Base-by-base conservation (phyloP, 768 basidiomycete genomes). In the Fibroporia radiculosa region DNA sequence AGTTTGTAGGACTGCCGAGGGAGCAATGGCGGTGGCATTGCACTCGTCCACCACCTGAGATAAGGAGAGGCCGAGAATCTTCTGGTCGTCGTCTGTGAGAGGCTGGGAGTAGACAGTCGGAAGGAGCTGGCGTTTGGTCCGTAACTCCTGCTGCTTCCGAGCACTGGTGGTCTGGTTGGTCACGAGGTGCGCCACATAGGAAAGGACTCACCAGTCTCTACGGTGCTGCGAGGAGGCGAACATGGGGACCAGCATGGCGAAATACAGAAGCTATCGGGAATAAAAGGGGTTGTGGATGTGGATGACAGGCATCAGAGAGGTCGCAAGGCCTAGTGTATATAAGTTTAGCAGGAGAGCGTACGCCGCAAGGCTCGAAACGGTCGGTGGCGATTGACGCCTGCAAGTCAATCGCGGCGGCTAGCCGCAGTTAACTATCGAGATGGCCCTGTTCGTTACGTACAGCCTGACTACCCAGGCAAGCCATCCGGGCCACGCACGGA, bases 61-160 rank as follows among this genome's bases (percentile, higher is more conserved):
- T 6, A 72, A 51, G 3, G 72, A 60, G 28, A 66, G 56, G 14
- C 58, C 54, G 36, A 71, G 65, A 22, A 72, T 47, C 26, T 58
- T 49, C 29, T 58, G 46, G 49, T 74, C 66, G 20, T 60, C 46
- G 36, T 68, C 66, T 3, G 64, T 62, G 40, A 60, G 61, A 7
- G 48, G 45, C 25, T 59, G 50, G 14, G 49, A 53, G 48, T 64
- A 69, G 7, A 55, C 44, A 0, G 49, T 2, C 3, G 67, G 62
- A 38, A 65, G 60, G 24, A 49, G 48, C 10, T 57, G 55, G 11
- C 69, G 52, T 40, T 60, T 55, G 18, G 48, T 40, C 23, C 51
- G 59, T 2, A 63, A 58, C 39, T 65, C 59, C 19, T 55, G 56
- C 23, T 62, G 67, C 48, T 71, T 71, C 18, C 56, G 51, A 32